phyloP scores from a whole-genome alignment of 163 green algal genomes.

The Scenedesmus sp. region DNA sequence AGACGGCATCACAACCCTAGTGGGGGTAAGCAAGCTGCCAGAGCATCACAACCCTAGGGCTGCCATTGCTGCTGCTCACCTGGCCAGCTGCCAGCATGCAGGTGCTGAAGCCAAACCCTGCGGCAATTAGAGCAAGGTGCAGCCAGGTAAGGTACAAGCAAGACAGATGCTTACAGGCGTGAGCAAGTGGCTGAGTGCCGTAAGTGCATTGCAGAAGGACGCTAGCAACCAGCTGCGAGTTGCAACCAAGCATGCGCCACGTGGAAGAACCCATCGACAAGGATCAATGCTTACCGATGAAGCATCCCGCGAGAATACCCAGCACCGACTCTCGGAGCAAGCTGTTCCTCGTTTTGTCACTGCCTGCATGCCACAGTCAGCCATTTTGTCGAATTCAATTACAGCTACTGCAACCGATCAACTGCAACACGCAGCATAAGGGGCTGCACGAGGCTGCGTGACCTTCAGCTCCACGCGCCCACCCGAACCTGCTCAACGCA shows the following conservation, averaged over 20 bases:
- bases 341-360: background rate
- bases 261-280: no score
- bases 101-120: conserved; percentile 38
- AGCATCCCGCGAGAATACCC: conserved; percentile 37
- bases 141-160: background rate
- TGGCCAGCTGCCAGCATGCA: conserved; percentile 50
- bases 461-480: background rate
- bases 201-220: no score
- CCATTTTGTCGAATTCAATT: background rate
- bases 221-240: no score
- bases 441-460: background rate
- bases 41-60: background rate
- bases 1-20: background rate
- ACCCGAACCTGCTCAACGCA: background rate
- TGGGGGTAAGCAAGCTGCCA: background rate
- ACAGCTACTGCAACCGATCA: background rate
- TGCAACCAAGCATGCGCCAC: background rate
- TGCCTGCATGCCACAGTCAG: background rate
- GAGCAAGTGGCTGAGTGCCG: no score
- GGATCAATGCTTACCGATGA: conserved; percentile 9
- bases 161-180: no score
- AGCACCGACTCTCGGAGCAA: conserved; percentile 30
- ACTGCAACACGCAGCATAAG: background rate
- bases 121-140: background rate
- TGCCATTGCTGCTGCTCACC: conserved; percentile 8